Evolutionary conservation across 139 green algal species (phyloP).

Genomic region (Nannochloris sp.): DNA sequence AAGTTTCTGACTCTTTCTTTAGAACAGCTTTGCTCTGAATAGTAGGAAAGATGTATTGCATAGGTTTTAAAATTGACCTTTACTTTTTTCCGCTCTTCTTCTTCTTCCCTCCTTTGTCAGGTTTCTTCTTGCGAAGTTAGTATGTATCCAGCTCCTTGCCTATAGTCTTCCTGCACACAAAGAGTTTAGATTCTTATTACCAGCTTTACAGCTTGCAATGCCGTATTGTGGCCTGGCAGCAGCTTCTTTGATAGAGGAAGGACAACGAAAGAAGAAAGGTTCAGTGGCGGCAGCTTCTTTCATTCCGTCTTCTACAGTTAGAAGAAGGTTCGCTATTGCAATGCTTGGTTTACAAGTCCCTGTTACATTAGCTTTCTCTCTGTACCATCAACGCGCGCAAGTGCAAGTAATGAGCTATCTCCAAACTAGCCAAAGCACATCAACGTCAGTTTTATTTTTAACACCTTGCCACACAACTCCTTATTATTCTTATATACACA

Average conservation of each 20-base stretch:
- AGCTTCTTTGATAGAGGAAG: neutral
- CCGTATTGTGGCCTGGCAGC: slow-evolving; percentile 22
- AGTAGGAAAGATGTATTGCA: no score
- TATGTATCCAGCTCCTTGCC: slow-evolving; percentile 4
- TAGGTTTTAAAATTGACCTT: no score
- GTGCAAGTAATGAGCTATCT: neutral
- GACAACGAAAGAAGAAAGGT: no score
- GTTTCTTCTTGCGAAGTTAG: slow-evolving; percentile 7
- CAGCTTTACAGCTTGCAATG: slow-evolving; percentile 38
- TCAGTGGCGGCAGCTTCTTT: neutral
- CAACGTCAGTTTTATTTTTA: slow-evolving; percentile 35
- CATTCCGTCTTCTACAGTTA: neutral
- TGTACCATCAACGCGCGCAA: slow-evolving; percentile 31
- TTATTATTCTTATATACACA: slow-evolving; percentile 36
- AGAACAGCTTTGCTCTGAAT: no score
- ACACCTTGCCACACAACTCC: slow-evolving; percentile 49
- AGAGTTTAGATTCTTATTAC: slow-evolving; percentile 50
- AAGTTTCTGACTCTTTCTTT: neutral
- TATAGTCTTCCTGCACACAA: slow-evolving; percentile 54
- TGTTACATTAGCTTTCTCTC: slow-evolving; percentile 25
- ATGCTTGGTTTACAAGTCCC: slow-evolving; percentile 23
- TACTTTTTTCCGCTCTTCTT: no score
- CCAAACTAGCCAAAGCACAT: neutral
- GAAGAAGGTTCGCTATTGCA: neutral
- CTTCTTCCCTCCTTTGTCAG: neutral